Conservation (phyloP, 2,329 filamentous ascomycete species). For the Cadophora sp. region DNA sequence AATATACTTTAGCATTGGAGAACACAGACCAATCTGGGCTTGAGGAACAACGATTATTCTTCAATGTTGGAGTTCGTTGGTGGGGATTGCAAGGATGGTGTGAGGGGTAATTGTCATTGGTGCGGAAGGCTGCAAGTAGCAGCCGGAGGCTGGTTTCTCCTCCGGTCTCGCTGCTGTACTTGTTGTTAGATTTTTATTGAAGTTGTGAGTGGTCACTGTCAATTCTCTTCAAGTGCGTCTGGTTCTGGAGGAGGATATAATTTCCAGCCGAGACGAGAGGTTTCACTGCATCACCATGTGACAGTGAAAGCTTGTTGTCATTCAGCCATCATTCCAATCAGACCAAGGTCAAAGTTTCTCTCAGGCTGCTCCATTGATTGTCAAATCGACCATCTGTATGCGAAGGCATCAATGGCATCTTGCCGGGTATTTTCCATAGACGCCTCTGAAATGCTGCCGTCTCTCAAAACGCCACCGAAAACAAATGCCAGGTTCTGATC, state of each 20-base stretch:
- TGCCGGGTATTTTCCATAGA: slow-evolving; percentile 22
- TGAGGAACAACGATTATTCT: too few relatives aligned
- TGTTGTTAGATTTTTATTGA: not conserved
- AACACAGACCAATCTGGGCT: not conserved
- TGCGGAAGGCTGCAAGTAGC: not conserved
- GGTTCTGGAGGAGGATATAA: not conserved
- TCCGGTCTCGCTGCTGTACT: slow-evolving; percentile 4
- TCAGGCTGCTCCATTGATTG: not conserved
- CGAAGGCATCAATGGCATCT: slow-evolving; percentile 10
- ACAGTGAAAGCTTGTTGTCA: too few relatives aligned
- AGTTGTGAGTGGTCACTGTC: slow-evolving; percentile 3
- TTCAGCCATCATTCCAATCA: not conserved
- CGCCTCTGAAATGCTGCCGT: slow-evolving; percentile 15
- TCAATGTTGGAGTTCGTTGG: not conserved
- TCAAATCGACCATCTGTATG: slow-evolving; percentile 9
- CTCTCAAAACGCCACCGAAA: slow-evolving; percentile 8
- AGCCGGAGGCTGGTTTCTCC: slow-evolving; percentile 4
- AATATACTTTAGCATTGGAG: not conserved
- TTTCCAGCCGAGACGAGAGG: slow-evolving; percentile 1
- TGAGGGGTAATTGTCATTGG: slow-evolving; percentile 12
- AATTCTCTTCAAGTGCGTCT: not conserved
- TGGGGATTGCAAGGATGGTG: slow-evolving; percentile 4
- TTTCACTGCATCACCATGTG: not conserved
- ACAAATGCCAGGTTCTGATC: not conserved
- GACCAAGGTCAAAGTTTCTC: not conserved